Percentiles rank a stretch among this genome's conserved stretches.
Conservation (phyloP, 2,329 filamentous ascomycete genomes). For the Sordariomycetes sp. region DNA sequence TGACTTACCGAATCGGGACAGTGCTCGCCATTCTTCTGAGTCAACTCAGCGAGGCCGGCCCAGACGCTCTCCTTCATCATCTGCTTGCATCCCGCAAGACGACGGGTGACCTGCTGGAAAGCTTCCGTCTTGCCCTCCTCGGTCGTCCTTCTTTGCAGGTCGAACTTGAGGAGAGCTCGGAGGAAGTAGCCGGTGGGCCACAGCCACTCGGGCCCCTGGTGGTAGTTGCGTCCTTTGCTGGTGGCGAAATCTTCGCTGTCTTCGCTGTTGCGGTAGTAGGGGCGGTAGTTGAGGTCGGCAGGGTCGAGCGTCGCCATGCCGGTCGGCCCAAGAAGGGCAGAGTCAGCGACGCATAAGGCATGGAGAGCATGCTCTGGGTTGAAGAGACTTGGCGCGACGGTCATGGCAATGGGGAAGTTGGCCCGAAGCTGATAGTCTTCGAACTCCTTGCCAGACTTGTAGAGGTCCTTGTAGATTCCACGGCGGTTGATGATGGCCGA, state of each 20-base stretch:
- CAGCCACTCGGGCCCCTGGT: conserved; percentile 95
- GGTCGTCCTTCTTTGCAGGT: conserved; percentile 57
- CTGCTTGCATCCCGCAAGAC: conserved; percentile 75
- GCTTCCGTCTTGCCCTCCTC: conserved; percentile 67
- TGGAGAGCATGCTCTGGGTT: conserved; percentile 66
- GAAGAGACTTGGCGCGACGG: conserved; percentile 84
- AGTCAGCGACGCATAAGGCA: conserved; percentile 73
- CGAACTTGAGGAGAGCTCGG: conserved; percentile 83
- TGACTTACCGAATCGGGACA: conserved; percentile 78
- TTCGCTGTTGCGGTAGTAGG: conserved; percentile 91
- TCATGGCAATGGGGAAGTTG: conserved; percentile 95
- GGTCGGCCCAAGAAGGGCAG: conserved; percentile 70
- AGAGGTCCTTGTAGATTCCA: conserved; percentile 97
- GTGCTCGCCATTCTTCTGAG: conserved; percentile 76
- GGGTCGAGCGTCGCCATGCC: conserved; percentile 97
- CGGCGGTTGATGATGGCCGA: conserved; percentile 72
- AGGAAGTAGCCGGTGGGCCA: conserved; percentile 97
- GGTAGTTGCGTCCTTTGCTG: conserved; percentile 91
- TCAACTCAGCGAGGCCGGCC: conserved; percentile 89
- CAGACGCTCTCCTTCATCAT: conserved; percentile 73
- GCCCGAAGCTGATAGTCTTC: conserved; percentile 94
- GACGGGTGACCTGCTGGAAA: conserved; percentile 86
- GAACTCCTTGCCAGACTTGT: conserved; percentile 87
- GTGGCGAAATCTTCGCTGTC: conserved; percentile 88
- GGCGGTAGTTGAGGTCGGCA: conserved; percentile 82